These are phyloP conservation scores for Mortierella sp. DNA, from an alignment of 371 early-diverging fungal species.

Conservation along the genomic window DNA sequence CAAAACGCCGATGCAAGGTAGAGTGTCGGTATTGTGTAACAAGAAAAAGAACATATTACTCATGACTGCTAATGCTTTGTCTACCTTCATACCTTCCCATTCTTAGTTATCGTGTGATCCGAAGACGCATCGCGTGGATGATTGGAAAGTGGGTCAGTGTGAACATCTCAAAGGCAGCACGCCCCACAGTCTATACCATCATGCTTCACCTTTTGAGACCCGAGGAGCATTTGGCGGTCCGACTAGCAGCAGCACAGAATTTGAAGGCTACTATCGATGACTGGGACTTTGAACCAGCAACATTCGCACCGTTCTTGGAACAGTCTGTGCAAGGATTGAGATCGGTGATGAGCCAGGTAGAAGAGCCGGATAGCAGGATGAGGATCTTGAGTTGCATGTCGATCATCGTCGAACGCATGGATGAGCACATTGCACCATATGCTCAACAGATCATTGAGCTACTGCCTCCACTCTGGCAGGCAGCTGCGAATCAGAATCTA, in stretches of 20 bases:
- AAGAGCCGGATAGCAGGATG: constrained; percentile 84
- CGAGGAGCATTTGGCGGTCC: constrained; percentile 82
- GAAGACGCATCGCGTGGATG: constrained; percentile 85
- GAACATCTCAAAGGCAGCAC: constrained; percentile 73
- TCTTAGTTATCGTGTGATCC: constrained; percentile 68
- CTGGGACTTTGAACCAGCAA: constrained; percentile 85
- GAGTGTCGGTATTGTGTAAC: too few species aligned
- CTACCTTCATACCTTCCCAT: background rate
- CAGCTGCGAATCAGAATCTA: constrained; percentile 76
- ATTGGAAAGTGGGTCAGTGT: constrained; percentile 90
- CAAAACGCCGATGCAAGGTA: constrained; percentile 63
- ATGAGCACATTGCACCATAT: constrained; percentile 77
- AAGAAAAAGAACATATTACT: too few species aligned
- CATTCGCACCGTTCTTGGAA: constrained; percentile 79
- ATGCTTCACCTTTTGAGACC: constrained; percentile 76
- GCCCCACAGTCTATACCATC: constrained; percentile 75
- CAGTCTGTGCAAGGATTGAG: constrained; percentile 68
- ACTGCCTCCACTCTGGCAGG: constrained; percentile 86
- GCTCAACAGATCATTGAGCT: constrained; percentile 77
- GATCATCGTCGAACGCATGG: constrained; percentile 83
- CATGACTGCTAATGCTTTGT: background rate
- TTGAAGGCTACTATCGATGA: constrained; percentile 81
- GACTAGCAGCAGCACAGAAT: constrained; percentile 82
- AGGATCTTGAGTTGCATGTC: constrained; percentile 80
- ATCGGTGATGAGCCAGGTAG: constrained; percentile 70